Evolutionary conservation across 371 early-diverging fungal genomes (phyloP).

Genomic region (Lichtheimia hyalospora): DNA sequence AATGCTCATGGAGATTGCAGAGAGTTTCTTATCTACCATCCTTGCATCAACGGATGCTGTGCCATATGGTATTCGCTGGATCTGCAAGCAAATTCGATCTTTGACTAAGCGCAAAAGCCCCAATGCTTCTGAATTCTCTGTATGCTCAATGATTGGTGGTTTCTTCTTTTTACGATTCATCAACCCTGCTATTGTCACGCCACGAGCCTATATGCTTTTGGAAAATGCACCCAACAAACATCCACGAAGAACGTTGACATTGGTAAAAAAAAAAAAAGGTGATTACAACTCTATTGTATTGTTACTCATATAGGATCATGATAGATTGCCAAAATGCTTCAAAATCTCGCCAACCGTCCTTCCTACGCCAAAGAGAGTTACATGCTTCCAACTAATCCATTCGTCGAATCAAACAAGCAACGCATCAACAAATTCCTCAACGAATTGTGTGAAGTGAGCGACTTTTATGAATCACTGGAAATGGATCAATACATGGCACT

Average conservation of each 20-base stretch:
- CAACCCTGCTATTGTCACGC: conserved; percentile 96
- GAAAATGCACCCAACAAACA: conserved; percentile 78
- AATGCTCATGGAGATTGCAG: conserved; percentile 85
- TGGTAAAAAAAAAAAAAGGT: no score
- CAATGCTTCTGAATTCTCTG: conserved; percentile 81
- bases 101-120: conserved; percentile 92
- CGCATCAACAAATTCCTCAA: conserved; percentile 86
- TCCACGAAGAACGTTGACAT: conserved; percentile 86
- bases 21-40: conserved; percentile 81
- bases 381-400: conserved; percentile 88
- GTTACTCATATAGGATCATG: background rate
- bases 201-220: conserved; percentile 92
- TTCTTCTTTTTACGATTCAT: conserved; percentile 97
- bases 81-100: conserved; percentile 95
- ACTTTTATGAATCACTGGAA: conserved; percentile 93
- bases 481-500: conserved; percentile 97
- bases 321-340: conserved; percentile 87
- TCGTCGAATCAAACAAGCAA: conserved; percentile 85
- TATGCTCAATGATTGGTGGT: conserved; percentile 94
- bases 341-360: conserved; percentile 95
- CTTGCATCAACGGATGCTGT: conserved; percentile 77
- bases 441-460: conserved; percentile 92
- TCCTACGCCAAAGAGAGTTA: conserved; percentile 89
- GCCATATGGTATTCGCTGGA: conserved; percentile 98
- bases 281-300: background rate